Conservation (phyloP, 768 basidiomycete genomes). For the Austroboletus eburneus region DNA sequence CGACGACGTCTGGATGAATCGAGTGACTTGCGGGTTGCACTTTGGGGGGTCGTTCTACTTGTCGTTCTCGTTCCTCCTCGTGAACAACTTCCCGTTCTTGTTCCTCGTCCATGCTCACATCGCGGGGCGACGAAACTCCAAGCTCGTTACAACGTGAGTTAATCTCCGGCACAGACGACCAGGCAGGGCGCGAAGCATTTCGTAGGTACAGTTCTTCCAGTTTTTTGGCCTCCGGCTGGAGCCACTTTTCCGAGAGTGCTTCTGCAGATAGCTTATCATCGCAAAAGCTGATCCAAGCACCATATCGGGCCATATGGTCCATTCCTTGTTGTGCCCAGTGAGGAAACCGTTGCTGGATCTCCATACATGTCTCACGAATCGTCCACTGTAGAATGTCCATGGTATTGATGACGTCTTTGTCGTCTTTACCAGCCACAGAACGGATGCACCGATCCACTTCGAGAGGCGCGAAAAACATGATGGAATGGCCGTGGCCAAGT, state of each 20-base stretch:
- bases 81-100: constrained; percentile 43
- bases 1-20: neutral
- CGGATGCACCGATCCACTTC: constrained; percentile 42
- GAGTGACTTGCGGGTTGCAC: neutral
- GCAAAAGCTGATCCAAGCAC: neutral
- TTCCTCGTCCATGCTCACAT: constrained; percentile 36
- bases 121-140: neutral
- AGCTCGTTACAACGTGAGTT: neutral
- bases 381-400: too few relatives aligned
- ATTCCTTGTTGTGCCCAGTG: too few relatives aligned
- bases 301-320: neutral
- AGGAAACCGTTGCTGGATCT: too few relatives aligned
- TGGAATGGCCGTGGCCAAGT: constrained; percentile 44
- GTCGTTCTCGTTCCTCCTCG: constrained; percentile 17
- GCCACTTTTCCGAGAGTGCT: neutral
- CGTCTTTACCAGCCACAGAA: constrained; percentile 12
- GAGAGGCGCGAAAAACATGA: constrained; percentile 46
- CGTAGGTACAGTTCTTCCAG: neutral
- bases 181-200: neutral
- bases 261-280: neutral
- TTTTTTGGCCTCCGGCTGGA: neutral
- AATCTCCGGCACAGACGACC: neutral
- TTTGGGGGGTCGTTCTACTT: neutral
- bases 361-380: too few relatives aligned
- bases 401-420: too few relatives aligned